These are phyloP conservation scores for Xylariaceae sp. DNA, from an alignment of 2,329 filamentous ascomycete species.

Conservation along the genomic window DNA sequence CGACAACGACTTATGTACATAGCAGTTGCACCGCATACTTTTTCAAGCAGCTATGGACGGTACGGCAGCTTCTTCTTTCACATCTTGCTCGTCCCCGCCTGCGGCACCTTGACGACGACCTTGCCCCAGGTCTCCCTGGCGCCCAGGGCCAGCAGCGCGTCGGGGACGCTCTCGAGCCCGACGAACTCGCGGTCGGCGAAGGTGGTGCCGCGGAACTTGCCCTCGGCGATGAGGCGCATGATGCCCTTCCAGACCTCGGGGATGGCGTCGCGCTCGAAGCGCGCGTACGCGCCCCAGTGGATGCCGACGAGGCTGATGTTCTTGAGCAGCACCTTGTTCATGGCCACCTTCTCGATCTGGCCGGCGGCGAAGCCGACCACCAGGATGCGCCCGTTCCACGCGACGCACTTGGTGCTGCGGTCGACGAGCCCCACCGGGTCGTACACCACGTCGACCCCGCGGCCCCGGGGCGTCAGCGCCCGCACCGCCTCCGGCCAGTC, in stretches of 20 bases:
- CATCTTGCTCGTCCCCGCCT: conserved; percentile 52
- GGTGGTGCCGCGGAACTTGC: conserved; percentile 74
- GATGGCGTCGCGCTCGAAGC: conserved; percentile 63
- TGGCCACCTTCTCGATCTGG: conserved; percentile 80
- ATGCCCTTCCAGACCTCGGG: conserved; percentile 74
- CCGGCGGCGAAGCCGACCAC: conserved; percentile 86
- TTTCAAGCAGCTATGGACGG: too few relatives aligned
- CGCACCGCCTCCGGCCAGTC: conserved; percentile 64
- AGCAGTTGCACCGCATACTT: background rate
- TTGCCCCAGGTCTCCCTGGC: conserved; percentile 89
- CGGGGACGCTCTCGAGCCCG: conserved; percentile 71
- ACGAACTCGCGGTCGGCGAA: conserved; percentile 77
- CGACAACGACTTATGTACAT: too few relatives aligned
- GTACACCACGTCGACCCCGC: conserved; percentile 85
- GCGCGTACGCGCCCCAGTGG: conserved; percentile 83
- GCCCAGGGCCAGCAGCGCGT: conserved; percentile 69
- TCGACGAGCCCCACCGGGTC: conserved; percentile 91
- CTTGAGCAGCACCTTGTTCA: conserved; percentile 89
- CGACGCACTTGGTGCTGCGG: conserved; percentile 79
- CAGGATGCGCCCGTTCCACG: conserved; percentile 84
- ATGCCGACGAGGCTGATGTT: conserved; percentile 86
- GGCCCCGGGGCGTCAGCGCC: conserved; percentile 63
- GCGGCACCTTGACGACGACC: conserved; percentile 80
- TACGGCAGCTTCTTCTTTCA: too few relatives aligned
- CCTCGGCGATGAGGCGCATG: conserved; percentile 65